Evolutionary conservation across 805 yeast species (phyloP).

Genomic region (Yamadazyma kitorensis): DNA sequence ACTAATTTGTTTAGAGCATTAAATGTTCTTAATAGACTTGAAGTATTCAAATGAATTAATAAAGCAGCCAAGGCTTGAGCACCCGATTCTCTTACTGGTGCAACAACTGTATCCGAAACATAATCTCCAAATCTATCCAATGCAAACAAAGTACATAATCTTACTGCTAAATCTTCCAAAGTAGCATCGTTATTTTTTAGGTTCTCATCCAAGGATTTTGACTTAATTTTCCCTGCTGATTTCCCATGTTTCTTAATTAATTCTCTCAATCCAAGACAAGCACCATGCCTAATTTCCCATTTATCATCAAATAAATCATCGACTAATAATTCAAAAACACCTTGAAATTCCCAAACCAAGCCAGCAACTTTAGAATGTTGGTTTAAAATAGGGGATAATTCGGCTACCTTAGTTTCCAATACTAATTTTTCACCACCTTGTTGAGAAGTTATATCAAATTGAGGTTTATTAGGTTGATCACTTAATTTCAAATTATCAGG

Average conservation of each 20-base stretch:
- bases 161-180: slow-evolving; percentile 83
- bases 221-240: slow-evolving; percentile 79
- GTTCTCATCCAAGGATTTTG: slow-evolving; percentile 61
- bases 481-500: slow-evolving; percentile 20
- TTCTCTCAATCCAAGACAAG: slow-evolving; percentile 89
- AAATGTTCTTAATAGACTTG: slow-evolving; percentile 60
- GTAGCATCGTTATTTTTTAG: slow-evolving; percentile 61
- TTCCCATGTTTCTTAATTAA: slow-evolving; percentile 76
- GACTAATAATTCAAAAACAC: slow-evolving; percentile 77
- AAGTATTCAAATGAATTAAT: slow-evolving; percentile 66
- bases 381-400: slow-evolving; percentile 62
- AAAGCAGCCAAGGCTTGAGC: slow-evolving; percentile 94
- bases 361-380: slow-evolving; percentile 71
- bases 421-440: slow-evolving; percentile 79
- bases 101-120: slow-evolving; percentile 95
- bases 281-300: slow-evolving; percentile 97
- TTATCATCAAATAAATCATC: slow-evolving; percentile 76
- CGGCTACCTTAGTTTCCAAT: slow-evolving; percentile 71
- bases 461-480: slow-evolving; percentile 7
- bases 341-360: slow-evolving; percentile 91
- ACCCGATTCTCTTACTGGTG: slow-evolving; percentile 95
- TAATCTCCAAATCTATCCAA: slow-evolving; percentile 95
- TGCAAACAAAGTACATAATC: slow-evolving; percentile 83
- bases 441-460: slow-evolving; percentile 68
- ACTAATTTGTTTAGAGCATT: slow-evolving; percentile 64